Percentiles rank a stretch among this genome's conserved stretches.
phyloP scores from a whole-genome alignment of 2,329 filamentous ascomycete species.

The Xylaria sp. region DNA sequence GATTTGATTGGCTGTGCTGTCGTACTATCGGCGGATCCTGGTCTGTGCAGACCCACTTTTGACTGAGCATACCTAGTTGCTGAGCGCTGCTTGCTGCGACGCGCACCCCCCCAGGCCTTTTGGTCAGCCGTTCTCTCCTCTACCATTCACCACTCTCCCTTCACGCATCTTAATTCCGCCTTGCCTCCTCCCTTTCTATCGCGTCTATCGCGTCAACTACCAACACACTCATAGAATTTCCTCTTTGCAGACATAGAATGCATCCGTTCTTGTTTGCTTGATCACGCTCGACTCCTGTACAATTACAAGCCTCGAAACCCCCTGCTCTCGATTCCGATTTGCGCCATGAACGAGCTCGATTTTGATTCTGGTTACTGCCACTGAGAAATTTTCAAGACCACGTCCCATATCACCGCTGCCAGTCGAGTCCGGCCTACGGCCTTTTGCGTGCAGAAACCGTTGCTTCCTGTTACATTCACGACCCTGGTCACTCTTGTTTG shows the following conservation, averaged over 20 bases:
- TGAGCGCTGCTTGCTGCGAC: slow-evolving; percentile 35
- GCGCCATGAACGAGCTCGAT: slow-evolving; percentile 19
- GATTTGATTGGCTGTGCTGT: slow-evolving; percentile 44
- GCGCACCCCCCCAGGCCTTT: slow-evolving; percentile 28
- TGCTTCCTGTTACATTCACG: background rate
- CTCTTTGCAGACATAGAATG: slow-evolving; percentile 17
- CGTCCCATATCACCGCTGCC: slow-evolving; percentile 2
- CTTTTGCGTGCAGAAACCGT: slow-evolving; percentile 5
- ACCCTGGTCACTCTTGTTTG: slow-evolving; percentile 3
- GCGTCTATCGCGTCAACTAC: slow-evolving; percentile 12
- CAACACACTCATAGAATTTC: background rate
- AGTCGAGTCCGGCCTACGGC: background rate
- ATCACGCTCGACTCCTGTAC: slow-evolving; percentile 6
- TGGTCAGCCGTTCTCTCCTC: slow-evolving; percentile 25
- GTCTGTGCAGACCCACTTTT: slow-evolving; percentile 42
- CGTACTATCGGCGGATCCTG: slow-evolving; percentile 40
- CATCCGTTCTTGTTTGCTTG: slow-evolving; percentile 25
- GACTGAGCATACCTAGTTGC: slow-evolving; percentile 11
- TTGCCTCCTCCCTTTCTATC: slow-evolving; percentile 16
- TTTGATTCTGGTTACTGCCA: slow-evolving; percentile 3
- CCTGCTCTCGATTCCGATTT: slow-evolving; percentile 15
- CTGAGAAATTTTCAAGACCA: slow-evolving; percentile 5
- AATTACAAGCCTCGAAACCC: slow-evolving; percentile 3
- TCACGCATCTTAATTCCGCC: slow-evolving; percentile 13
- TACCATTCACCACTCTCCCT: slow-evolving; percentile 28